phyloP scores from a whole-genome alignment of 345 rosid genomes.

The Hibiscus syriacus region DNA sequence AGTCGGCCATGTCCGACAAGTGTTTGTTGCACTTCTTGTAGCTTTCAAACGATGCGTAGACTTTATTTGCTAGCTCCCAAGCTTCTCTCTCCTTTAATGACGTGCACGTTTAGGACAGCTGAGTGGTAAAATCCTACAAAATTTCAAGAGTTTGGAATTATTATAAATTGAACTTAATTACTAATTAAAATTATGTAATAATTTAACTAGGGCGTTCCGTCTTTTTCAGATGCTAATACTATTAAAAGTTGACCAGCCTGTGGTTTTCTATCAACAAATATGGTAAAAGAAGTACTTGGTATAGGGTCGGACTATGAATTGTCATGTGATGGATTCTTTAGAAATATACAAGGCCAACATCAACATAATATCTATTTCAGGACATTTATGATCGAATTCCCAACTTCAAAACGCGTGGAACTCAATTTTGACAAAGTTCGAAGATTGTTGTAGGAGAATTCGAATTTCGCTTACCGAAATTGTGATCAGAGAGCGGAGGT shows the following conservation, averaged over 20 bases:
- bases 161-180: too few species aligned
- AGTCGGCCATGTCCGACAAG: constrained; percentile 46
- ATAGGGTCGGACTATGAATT: neutral
- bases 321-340: too few species aligned
- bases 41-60: constrained; percentile 20
- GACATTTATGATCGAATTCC: neutral
- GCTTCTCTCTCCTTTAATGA: constrained; percentile 22
- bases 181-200: too few species aligned
- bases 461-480: constrained; percentile 21
- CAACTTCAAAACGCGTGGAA: neutral
- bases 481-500: constrained; percentile 29
- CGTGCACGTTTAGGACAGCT: constrained; percentile 33
- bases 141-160: too few species aligned
- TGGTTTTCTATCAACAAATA: neutral
- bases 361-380: neutral
- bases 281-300: neutral
- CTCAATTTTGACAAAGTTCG: neutral
- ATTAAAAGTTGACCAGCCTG: too few species aligned
- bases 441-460: neutral
- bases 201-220: neutral
- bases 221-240: too few species aligned
- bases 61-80: constrained; percentile 38
- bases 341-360: too few species aligned
- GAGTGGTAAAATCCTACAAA: constrained; percentile 47
- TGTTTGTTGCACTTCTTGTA: constrained; percentile 32